Conservation (phyloP, 23 red algal species). For the Rhodosorus marinus region DNA sequence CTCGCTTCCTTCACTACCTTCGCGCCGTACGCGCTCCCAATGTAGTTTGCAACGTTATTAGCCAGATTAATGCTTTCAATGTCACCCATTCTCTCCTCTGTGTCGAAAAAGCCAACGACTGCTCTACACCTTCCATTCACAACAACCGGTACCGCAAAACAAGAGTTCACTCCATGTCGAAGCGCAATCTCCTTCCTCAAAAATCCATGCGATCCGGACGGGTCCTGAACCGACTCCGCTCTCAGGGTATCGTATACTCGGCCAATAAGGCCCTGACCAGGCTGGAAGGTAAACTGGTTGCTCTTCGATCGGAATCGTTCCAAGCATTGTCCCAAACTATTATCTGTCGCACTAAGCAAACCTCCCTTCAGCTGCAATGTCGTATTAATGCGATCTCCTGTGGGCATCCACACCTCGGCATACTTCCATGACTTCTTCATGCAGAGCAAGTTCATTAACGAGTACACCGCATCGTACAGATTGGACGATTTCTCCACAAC, state of each 20-base stretch:
- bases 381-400: not conserved
- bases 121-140: conserved; percentile 29
- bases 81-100: conserved; percentile 15
- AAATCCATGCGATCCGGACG: conserved; percentile 33
- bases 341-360: too few relatives aligned
- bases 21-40: conserved; percentile 30
- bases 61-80: conserved; percentile 31
- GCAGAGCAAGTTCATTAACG: conserved; percentile 30
- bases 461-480: conserved; percentile 24
- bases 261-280: conserved; percentile 17
- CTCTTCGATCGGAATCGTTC: not conserved
- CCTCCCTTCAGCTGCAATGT: too few relatives aligned
- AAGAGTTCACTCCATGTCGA: conserved; percentile 7
- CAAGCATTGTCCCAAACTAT: too few relatives aligned
- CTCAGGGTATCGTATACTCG: conserved; percentile 22
- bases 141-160: conserved; percentile 40
- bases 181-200: conserved; percentile 19
- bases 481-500: conserved; percentile 14
- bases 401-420: conserved; percentile 44
- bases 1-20: too few relatives aligned
- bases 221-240: conserved; percentile 22
- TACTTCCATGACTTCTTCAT: conserved; percentile 39
- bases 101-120: conserved; percentile 43
- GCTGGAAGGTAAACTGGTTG: conserved; percentile 4
- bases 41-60: conserved; percentile 13